Conservation (phyloP, 352 stramenopile species). For the Lagenidium sp. region DNA sequence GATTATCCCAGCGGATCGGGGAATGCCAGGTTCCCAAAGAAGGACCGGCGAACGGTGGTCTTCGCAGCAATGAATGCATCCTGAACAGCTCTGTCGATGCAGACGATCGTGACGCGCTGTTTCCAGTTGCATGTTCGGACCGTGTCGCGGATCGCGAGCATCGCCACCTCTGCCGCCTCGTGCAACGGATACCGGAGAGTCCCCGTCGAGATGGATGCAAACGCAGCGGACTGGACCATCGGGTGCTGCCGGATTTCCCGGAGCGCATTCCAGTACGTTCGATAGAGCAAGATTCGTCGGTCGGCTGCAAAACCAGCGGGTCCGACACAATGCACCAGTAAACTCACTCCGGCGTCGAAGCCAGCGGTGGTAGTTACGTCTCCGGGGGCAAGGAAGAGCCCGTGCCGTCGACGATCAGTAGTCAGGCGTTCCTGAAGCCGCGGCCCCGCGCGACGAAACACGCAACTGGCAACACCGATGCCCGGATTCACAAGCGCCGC, state of each 20-base stretch:
- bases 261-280: slow-evolving; percentile 43
- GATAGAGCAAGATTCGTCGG: slow-evolving; percentile 24
- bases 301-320: slow-evolving; percentile 3
- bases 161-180: slow-evolving; percentile 23
- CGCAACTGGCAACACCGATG: slow-evolving; percentile 28
- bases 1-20: neutral
- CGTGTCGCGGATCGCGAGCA: slow-evolving; percentile 30
- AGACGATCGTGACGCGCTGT: slow-evolving; percentile 41
- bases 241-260: slow-evolving; percentile 13
- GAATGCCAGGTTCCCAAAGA: slow-evolving; percentile 2
- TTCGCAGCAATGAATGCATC: slow-evolving; percentile 22
- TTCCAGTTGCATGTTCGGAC: slow-evolving; percentile 25
- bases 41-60: neutral
- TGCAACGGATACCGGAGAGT: slow-evolving; percentile 20
- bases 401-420: too few relatives aligned
- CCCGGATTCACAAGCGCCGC: slow-evolving; percentile 22
- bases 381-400: slow-evolving; percentile 9
- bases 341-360: slow-evolving; percentile 23
- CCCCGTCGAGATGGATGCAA: slow-evolving; percentile 54
- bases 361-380: slow-evolving; percentile 34
- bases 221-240: slow-evolving; percentile 23
- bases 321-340: slow-evolving; percentile 56
- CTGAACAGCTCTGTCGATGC: slow-evolving; percentile 27
- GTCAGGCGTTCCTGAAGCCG: slow-evolving; percentile 10
- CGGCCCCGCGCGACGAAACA: slow-evolving; percentile 38